Base-by-base conservation (phyloP, 352 stramenopile genomes). In the Elongisporangium undulatum region DNA sequence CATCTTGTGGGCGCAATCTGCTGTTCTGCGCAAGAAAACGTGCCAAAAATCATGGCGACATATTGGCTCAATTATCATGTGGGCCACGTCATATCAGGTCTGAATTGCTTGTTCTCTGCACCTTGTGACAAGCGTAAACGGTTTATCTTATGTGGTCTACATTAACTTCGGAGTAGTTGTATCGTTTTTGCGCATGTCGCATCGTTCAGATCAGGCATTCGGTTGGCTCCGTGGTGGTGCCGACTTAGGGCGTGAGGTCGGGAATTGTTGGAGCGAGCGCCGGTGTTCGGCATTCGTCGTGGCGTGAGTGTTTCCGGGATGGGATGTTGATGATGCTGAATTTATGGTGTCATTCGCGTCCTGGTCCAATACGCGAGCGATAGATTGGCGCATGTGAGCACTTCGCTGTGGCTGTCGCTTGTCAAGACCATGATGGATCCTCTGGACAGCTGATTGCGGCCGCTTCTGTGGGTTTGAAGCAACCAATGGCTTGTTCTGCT, bases 161-260 rank as follows among this genome's bases (percentile, higher is more conserved):
- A 41, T 41, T 41, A 41, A 41, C 9, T 9, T 9, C 2, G 29
- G 29, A 9, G 13, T 41, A 15, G 9, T 15, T 41, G 29, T 41
- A 41, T 41, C 29, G 29, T 41, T 41, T 41, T 41, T 41, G 29
- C 13, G 29, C 29, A 41, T 41, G 29, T 41, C 29, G 29, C 21
- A 51, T 21, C 48, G 9, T 4, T 51, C 19, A 12, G 5, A 51
- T 51, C 48, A 13, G 17, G n/a, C n/a, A n/a, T n/a, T n/a, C n/a
- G n/a, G n/a, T n/a, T n/a, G n/a, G n/a, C n/a, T 20, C 16, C 9
- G 16, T 51, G 16, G 48, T 51, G 56, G 56, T 1, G 56, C 56
- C 48, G 56, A 61, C 56, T 55, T 61, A 2, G 56, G 56, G 9
- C 56, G 51, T n/a, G 56, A 55, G 23, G 19, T 4, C n/a, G 56